Evolutionary conservation across 1,284 basidiomycete genomes (phyloP).

Genomic region (Ceratobasidium sp.): DNA sequence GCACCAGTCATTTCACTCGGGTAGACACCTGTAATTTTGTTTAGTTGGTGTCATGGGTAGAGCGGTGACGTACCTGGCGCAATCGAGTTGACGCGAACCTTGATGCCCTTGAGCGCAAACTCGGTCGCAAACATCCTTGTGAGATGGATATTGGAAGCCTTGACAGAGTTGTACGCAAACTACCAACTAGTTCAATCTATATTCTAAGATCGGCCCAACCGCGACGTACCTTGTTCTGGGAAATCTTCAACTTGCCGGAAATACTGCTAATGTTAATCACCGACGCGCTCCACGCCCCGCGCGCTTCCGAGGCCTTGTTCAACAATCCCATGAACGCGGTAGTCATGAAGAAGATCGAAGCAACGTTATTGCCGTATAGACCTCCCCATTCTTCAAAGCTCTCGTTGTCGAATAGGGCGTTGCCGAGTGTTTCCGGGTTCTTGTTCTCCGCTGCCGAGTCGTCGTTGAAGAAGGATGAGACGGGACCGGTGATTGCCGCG

Average conservation of each 20-base stretch:
- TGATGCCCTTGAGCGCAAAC: conserved; percentile 67
- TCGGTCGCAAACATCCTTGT: conserved; percentile 81
- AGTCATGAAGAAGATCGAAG: conserved; percentile 74
- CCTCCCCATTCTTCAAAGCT: conserved; percentile 53
- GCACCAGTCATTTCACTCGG: conserved; percentile 71
- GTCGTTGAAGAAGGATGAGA: conserved; percentile 63
- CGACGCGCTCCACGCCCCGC: conserved; percentile 55
- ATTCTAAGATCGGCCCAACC: neutral
- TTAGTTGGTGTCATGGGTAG: neutral
- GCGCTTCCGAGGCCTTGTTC: conserved; percentile 51
- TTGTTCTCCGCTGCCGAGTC: conserved; percentile 62
- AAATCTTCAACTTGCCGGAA: conserved; percentile 68
- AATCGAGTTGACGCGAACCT: conserved; percentile 59
- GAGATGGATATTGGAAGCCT: conserved; percentile 75
- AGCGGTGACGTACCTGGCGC: conserved; percentile 56
- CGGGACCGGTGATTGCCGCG: conserved; percentile 74
- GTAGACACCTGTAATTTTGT: conserved; percentile 36
- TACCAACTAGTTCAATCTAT: conserved; percentile 45
- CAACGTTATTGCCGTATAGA: conserved; percentile 60
- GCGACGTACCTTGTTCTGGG: conserved; percentile 71
- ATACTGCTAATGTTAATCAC: conserved; percentile 81
- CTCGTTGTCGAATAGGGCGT: conserved; percentile 70
- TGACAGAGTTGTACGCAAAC: conserved; percentile 81
- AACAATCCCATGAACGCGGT: conserved; percentile 77
- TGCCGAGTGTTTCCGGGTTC: conserved; percentile 67